Base-by-base conservation (phyloP, 2,329 filamentous ascomycete genomes). In the Lasiodiplodia theobromae region DNA sequence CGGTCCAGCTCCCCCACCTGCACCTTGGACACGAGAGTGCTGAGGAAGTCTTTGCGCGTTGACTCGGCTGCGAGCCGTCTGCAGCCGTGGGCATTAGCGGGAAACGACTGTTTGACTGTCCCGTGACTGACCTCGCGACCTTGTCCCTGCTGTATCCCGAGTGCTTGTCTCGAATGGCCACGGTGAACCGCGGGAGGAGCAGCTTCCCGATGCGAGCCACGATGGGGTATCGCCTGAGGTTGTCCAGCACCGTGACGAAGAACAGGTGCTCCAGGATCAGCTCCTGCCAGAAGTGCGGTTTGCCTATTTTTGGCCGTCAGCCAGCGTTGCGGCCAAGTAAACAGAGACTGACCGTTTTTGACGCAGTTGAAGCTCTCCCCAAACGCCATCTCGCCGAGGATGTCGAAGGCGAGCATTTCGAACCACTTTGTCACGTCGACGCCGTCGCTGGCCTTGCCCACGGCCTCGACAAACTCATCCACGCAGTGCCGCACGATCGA, bases 401-500 rank as follows among this genome's bases (percentile, higher is more conserved):
- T 68, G 60, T 73, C 73, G 52, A 74, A 74, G 1, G 72, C 72
- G 4, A 70, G 72, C 31, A 71, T 69, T 63, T 76, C 72, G 69
- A 72, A 71, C 51, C 51, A 53, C 51, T 53, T 53, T 12, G 51
- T 53, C n/a, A 53, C 51, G 23, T 53, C 5, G 37, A 38, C 6
- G 68, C 69, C 23, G 68, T 54, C 21, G 4, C 31, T 14, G 16
- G 18, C 7, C n/a, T 25, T 21, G 51, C 51, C 51, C 10, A 53
- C 21, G 51, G 51, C 51, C 2, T 28, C 23, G 38, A 84, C 75
- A 44, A 85, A 77, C 8, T 82, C 70, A 54, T 80, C 74, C n/a
- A 82, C 78, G 70, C 84, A 82, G 0, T 71, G 70, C 66, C 77
- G 74, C 68, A 85, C 65, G 71, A 81, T 76, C 0, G 76, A 74